Evolutionary conservation across 371 early-diverging fungal genomes (phyloP).

Genomic region (Phascolomyces articulosus): DNA sequence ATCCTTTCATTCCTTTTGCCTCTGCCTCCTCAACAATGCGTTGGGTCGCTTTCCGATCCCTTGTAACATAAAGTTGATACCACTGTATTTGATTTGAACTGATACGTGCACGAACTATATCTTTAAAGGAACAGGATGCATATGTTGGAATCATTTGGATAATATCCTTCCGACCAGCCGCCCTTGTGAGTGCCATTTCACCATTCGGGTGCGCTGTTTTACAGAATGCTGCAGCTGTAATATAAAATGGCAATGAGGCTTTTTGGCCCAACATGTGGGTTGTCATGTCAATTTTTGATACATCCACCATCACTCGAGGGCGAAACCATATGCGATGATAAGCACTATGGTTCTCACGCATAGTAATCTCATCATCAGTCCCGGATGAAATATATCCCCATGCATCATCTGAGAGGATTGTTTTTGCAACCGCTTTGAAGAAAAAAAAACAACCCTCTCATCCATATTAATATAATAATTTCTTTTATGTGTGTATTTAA

Average conservation of each 20-base stretch:
- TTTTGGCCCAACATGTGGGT: constrained; percentile 69
- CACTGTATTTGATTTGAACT: constrained; percentile 54
- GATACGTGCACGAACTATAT: constrained; percentile 52
- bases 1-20: constrained; percentile 73
- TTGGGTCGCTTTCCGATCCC: constrained; percentile 72
- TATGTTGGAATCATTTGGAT: constrained; percentile 78
- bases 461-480: too few relatives aligned
- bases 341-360: constrained; percentile 78
- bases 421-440: constrained; percentile 66
- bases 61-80: constrained; percentile 94
- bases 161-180: constrained; percentile 47
- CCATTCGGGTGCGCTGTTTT: constrained; percentile 80
- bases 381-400: constrained; percentile 89
- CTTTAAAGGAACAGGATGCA: constrained; percentile 71
- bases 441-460: too few relatives aligned
- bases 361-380: constrained; percentile 83
- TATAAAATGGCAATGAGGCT: constrained; percentile 54
- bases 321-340: constrained; percentile 79
- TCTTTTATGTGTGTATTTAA: too few relatives aligned
- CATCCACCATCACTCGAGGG: constrained; percentile 82
- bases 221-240: constrained; percentile 67
- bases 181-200: constrained; percentile 70
- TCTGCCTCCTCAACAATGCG: constrained; percentile 82
- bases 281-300: constrained; percentile 61
- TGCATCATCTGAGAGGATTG: constrained; percentile 61